A percentile compares a stretch with the other conserved stretches of the same genome.
Evolutionary conservation across 176 grass and related monocot species (phyloP).

Genomic region (Dactylis glomerata): DNA sequence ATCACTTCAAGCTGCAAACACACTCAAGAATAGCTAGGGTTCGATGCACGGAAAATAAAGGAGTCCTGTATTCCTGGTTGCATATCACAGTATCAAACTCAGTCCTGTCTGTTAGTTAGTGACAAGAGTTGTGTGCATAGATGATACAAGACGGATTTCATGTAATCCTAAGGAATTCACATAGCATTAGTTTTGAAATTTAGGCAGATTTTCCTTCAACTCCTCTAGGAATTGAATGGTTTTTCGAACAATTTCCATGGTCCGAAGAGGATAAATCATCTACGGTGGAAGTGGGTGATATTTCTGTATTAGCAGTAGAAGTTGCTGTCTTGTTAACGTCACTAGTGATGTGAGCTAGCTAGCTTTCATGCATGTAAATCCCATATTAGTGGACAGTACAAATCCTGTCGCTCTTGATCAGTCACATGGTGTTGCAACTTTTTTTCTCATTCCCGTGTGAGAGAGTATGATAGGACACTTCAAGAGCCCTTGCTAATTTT

Average conservation of each 20-base stretch:
- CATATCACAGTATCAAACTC: background rate
- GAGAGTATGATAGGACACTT: background rate
- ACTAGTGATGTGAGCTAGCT: slow-evolving; percentile 2
- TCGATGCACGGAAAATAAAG: background rate
- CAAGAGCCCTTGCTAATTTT: background rate
- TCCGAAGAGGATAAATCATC: background rate
- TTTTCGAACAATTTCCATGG: background rate
- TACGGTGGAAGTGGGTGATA: background rate
- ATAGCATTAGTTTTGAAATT: background rate
- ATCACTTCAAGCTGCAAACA: background rate
- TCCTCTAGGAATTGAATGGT: background rate
- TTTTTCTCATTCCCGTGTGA: background rate
- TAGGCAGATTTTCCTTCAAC: background rate
- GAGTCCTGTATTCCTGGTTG: background rate
- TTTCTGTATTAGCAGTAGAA: slow-evolving; percentile 4
- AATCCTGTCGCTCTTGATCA: background rate
- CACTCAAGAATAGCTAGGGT: background rate
- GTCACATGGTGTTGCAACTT: background rate
- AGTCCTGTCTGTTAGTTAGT: background rate
- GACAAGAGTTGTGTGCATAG: background rate
- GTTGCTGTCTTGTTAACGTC: slow-evolving; percentile 20
- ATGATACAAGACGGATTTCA: background rate
- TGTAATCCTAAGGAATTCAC: background rate
- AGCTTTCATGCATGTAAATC: background rate
- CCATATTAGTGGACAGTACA: background rate